phyloP scores from a whole-genome alignment of 352 stramenopile genomes.

The Phytophthora palmivora region DNA sequence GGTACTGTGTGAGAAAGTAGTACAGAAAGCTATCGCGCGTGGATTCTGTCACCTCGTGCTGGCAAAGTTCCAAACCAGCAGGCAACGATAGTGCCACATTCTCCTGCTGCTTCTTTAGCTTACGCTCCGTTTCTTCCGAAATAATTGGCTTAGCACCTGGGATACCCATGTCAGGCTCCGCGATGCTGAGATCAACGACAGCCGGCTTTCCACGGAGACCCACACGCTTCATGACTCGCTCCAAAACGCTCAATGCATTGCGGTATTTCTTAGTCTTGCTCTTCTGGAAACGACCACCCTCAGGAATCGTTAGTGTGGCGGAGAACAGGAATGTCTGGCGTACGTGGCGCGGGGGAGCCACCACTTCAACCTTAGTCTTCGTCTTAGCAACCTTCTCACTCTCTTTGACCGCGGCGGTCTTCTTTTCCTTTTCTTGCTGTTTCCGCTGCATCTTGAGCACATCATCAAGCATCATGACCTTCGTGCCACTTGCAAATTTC shows the following conservation, averaged over 20 bases:
- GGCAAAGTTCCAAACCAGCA: constrained; percentile 80
- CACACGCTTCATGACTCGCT: constrained; percentile 91
- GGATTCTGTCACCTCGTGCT: constrained; percentile 86
- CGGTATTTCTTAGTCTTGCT: constrained; percentile 60
- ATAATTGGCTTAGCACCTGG: constrained; percentile 30
- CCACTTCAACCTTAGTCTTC: constrained; percentile 8
- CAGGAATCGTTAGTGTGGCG: constrained; percentile 87
- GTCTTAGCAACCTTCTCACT: constrained; percentile 14
- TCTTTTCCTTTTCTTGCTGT: constrained; percentile 39
- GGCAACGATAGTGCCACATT: constrained; percentile 87
- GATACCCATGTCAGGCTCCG: constrained; percentile 43
- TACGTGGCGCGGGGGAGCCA: constrained; percentile 32
- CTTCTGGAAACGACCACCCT: constrained; percentile 79
- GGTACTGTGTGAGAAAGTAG: constrained; percentile 93
- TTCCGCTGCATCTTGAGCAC: constrained; percentile 75
- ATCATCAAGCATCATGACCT: constrained; percentile 79
- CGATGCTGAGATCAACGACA: constrained; percentile 86
- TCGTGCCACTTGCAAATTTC: constrained; percentile 48
- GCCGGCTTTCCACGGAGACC: constrained; percentile 88
- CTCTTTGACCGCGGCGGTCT: constrained; percentile 23
- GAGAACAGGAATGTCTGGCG: constrained; percentile 93
- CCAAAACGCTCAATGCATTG: constrained; percentile 79
- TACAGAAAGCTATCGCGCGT: constrained; percentile 93
- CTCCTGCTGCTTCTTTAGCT: constrained; percentile 54
- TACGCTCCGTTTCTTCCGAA: constrained; percentile 43